A percentile compares a stretch with the other conserved stretches of the same genome.
phyloP scores from a whole-genome alignment of 2,329 filamentous ascomycete species.

The Neonectria neomacrospora region DNA sequence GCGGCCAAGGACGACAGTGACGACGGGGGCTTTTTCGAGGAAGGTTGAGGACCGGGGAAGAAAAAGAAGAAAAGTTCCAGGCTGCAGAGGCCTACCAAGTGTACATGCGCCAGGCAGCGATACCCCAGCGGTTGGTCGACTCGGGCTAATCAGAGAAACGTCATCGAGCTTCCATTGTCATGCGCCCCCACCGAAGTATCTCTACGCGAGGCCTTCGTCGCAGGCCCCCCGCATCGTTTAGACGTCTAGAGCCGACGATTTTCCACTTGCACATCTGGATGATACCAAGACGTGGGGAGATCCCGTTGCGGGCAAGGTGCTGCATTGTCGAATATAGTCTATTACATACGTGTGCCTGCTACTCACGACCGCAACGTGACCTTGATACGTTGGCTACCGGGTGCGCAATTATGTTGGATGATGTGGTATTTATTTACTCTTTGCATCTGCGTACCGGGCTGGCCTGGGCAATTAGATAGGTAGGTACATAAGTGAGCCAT shows the following conservation, averaged over 20 bases:
- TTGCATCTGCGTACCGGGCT: neutral
- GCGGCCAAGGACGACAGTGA: slow-evolving; percentile 57
- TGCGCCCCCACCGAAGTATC: no score
- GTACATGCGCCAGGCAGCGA: slow-evolving; percentile 15
- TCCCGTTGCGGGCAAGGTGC: no score
- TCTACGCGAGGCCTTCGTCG: no score
- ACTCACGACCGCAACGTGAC: no score
- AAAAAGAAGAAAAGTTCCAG: slow-evolving; percentile 7
- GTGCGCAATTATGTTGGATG: neutral
- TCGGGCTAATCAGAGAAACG: slow-evolving; percentile 21
- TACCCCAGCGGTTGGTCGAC: slow-evolving; percentile 27
- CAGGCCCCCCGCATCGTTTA: neutral
- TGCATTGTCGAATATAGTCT: no score
- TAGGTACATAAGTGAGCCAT: neutral
- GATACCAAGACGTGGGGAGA: no score
- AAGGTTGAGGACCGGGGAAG: slow-evolving; percentile 21
- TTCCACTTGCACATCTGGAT: neutral
- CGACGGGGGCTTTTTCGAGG: slow-evolving; percentile 69
- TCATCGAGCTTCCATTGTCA: slow-evolving; percentile 15
- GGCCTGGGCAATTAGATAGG: neutral
- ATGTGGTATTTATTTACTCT: neutral
- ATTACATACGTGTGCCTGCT: no score
- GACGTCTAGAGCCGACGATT: neutral
- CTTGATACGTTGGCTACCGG: no score
- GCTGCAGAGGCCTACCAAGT: slow-evolving; percentile 9